These are phyloP conservation scores for Plenodomus biglobosus DNA, from an alignment of 2,329 filamentous ascomycete species.

Conservation along the genomic window DNA sequence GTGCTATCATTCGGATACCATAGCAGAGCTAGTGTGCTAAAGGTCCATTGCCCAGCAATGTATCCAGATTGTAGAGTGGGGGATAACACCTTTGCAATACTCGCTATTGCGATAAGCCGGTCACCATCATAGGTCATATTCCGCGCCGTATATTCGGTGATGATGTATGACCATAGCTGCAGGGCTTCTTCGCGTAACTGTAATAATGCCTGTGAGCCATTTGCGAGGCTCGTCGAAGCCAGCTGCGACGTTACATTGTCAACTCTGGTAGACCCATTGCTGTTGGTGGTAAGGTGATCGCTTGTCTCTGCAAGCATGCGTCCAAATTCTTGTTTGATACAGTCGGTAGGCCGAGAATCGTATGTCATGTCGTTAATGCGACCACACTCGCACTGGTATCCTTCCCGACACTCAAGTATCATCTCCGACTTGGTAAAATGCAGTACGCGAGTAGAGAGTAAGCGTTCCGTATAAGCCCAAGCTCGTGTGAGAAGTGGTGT, in stretches of 20 bases:
- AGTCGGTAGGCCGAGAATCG: constrained; percentile 38
- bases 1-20: constrained; percentile 40
- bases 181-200: constrained; percentile 31
- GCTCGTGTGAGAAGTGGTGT: constrained; percentile 38
- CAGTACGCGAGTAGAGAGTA: constrained; percentile 36
- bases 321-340: constrained; percentile 39
- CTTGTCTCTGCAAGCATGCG: constrained; percentile 24
- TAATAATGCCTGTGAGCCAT: constrained; percentile 16
- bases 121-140: constrained; percentile 39
- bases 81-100: constrained; percentile 33
- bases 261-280: constrained; percentile 19
- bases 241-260: constrained; percentile 36
- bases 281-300: constrained; percentile 9
- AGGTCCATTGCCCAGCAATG: constrained; percentile 43
- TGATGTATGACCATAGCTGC: constrained; percentile 40
- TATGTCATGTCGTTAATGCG: constrained; percentile 34
- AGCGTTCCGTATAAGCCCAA: constrained; percentile 39
- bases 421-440: constrained; percentile 42
- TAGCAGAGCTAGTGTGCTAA: constrained; percentile 36
- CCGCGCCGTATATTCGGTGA: constrained; percentile 41
- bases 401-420: constrained; percentile 42
- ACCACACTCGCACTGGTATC: constrained; percentile 42
- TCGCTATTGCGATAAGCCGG: constrained; percentile 34
- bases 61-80: constrained; percentile 34
- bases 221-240: constrained; percentile 29